Conservation (phyloP, 371 early-diverging fungal genomes). For the Apophysomyces variabilis region DNA sequence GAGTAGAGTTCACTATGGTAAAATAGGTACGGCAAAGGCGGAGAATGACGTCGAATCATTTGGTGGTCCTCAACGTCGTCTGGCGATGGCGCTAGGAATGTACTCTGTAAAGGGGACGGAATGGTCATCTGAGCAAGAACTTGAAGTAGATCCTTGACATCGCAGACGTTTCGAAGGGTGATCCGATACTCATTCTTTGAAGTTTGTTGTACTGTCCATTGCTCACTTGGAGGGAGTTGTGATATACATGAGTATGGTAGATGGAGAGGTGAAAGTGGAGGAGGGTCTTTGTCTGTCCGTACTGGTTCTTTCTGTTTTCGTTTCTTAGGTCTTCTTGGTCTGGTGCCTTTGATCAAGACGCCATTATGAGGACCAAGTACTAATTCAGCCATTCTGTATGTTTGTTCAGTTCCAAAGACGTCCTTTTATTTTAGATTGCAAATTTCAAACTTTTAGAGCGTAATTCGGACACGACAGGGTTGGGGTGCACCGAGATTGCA, state of each 20-base stretch:
- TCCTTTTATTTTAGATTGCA: no score
- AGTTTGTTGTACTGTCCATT: slow-evolving; percentile 26
- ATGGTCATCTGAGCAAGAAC: slow-evolving; percentile 16
- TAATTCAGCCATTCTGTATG: slow-evolving; percentile 21
- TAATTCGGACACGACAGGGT: no score
- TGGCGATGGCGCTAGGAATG: not conserved
- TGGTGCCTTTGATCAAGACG: slow-evolving; percentile 25
- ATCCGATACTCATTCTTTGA: slow-evolving; percentile 22
- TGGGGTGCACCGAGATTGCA: no score
- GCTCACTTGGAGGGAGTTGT: slow-evolving; percentile 15
- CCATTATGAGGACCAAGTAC: slow-evolving; percentile 34
- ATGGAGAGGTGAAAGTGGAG: not conserved
- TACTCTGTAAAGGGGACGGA: not conserved
- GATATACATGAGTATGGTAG: slow-evolving; percentile 10
- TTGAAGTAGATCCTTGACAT: slow-evolving; percentile 26
- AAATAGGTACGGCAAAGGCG: slow-evolving; percentile 25
- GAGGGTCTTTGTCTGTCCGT: not conserved
- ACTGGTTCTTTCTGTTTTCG: slow-evolving; percentile 9
- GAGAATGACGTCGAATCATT: slow-evolving; percentile 1
- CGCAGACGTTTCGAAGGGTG: slow-evolving; percentile 23
- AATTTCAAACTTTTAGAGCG: no score
- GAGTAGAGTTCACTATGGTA: slow-evolving; percentile 37
- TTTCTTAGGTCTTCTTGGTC: slow-evolving; percentile 29
- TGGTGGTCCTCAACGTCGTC: not conserved
- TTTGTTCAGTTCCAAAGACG: no score